Evolutionary conservation across 306 rosid genomes (phyloP).

Genomic region (Echinosophora koreensis): DNA sequence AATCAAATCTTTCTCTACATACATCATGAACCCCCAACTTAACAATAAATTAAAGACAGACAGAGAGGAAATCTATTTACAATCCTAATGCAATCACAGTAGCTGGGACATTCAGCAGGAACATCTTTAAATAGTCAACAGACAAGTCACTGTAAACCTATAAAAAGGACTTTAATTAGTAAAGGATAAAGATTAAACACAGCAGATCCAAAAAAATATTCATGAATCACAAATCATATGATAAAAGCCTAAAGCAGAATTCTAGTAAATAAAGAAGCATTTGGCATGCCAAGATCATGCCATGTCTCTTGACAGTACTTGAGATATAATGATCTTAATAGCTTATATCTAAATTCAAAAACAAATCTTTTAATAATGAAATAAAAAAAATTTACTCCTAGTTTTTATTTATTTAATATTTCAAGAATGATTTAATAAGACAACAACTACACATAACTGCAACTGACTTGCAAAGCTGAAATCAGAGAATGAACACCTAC

Average conservation of each 20-base stretch:
- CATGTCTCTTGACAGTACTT: neutral
- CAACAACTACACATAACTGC: constrained; percentile 30
- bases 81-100: constrained; percentile 83
- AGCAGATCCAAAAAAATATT: neutral
- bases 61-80: constrained; percentile 58
- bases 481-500: constrained; percentile 48
- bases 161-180: constrained; percentile 42
- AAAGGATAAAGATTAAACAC: constrained; percentile 18
- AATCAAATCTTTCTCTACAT: neutral
- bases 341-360: constrained; percentile 32
- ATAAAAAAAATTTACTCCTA: neutral
- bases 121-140: constrained; percentile 91
- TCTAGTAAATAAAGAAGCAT: constrained; percentile 30
- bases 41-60: constrained; percentile 3
- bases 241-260: constrained; percentile 13
- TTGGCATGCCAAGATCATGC: constrained; percentile 15
- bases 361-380: constrained; percentile 27
- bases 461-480: constrained; percentile 16
- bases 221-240: constrained; percentile 29
- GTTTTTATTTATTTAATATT: neutral
- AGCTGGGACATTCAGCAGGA: constrained; percentile 89
- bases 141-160: constrained; percentile 92
- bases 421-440: constrained; percentile 7
- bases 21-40: constrained; percentile 12
- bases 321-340: constrained; percentile 3